Conservation (phyloP, 1,284 basidiomycete genomes). For the Apiotrichum montevideense region DNA sequence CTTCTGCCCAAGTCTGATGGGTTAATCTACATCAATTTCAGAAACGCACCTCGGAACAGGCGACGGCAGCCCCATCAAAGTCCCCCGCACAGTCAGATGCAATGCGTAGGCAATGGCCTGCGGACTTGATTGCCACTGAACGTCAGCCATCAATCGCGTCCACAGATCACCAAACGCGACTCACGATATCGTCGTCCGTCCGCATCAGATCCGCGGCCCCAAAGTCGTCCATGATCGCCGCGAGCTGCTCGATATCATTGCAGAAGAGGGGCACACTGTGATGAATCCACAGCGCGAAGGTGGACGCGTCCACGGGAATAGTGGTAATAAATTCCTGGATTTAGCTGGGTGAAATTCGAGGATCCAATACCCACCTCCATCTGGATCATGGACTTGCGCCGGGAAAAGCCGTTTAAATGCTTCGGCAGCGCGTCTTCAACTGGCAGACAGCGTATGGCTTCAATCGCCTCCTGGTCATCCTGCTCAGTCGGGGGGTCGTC, state of each 20-base stretch:
- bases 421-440: constrained; percentile 53
- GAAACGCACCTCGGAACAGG: constrained; percentile 63
- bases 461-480: constrained; percentile 31
- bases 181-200: constrained; percentile 60
- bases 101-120: constrained; percentile 78
- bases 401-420: constrained; percentile 57
- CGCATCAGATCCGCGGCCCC: constrained; percentile 73
- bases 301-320: constrained; percentile 81
- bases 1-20: constrained; percentile 57
- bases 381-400: constrained; percentile 70
- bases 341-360: not conserved
- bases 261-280: constrained; percentile 88
- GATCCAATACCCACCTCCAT: constrained; percentile 56
- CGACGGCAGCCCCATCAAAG: constrained; percentile 73
- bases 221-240: constrained; percentile 65
- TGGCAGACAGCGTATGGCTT: constrained; percentile 31
- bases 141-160: constrained; percentile 7
- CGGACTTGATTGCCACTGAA: constrained; percentile 56
- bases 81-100: constrained; percentile 68
- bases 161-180: constrained; percentile 24
- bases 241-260: constrained; percentile 67
- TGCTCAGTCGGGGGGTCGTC: constrained; percentile 33
- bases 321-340: constrained; percentile 55
- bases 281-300: constrained; percentile 84
- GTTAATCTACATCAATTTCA: not conserved